Evolutionary conservation across 345 rosid genomes (phyloP).

Genomic region (Citropsis articulata): DNA sequence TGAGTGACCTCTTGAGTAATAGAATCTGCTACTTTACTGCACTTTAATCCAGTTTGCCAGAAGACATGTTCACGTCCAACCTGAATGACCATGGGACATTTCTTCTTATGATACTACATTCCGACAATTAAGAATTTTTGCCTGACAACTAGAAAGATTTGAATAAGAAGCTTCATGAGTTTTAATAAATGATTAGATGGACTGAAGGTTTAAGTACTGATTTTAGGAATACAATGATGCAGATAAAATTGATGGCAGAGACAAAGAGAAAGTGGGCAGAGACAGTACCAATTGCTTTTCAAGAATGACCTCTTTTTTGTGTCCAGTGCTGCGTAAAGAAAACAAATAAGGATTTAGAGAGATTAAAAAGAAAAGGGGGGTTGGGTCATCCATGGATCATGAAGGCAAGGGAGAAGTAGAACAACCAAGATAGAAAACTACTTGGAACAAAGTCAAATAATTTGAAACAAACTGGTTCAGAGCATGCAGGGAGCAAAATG

Average conservation of each 20-base stretch:
- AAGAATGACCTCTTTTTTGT: slow-evolving; percentile 71
- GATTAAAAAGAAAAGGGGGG: background rate
- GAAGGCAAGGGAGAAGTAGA: background rate
- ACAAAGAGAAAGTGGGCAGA: slow-evolving; percentile 1
- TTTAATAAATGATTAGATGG: background rate
- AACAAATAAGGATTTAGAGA: slow-evolving; percentile 4
- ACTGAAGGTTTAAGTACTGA: background rate
- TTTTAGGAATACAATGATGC: background rate
- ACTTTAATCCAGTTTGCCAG: slow-evolving; percentile 55
- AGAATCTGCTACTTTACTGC: slow-evolving; percentile 19
- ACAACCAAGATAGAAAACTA: background rate
- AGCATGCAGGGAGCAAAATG: background rate
- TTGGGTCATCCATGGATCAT: background rate
- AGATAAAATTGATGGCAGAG: background rate
- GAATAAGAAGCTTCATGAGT: background rate
- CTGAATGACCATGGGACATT: slow-evolving; percentile 35
- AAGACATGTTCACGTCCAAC: slow-evolving; percentile 59
- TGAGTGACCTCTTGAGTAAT: slow-evolving; percentile 8
- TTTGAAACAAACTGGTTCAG: background rate
- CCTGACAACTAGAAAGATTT: background rate
- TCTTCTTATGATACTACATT: background rate
- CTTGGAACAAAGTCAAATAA: background rate
- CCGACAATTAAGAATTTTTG: background rate
- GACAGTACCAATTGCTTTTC: slow-evolving; percentile 58
- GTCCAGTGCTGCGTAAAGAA: slow-evolving; percentile 67